These are phyloP conservation scores for Juglanconis juglandina DNA, from an alignment of 2,329 filamentous ascomycete genomes.

Conservation along the genomic window DNA sequence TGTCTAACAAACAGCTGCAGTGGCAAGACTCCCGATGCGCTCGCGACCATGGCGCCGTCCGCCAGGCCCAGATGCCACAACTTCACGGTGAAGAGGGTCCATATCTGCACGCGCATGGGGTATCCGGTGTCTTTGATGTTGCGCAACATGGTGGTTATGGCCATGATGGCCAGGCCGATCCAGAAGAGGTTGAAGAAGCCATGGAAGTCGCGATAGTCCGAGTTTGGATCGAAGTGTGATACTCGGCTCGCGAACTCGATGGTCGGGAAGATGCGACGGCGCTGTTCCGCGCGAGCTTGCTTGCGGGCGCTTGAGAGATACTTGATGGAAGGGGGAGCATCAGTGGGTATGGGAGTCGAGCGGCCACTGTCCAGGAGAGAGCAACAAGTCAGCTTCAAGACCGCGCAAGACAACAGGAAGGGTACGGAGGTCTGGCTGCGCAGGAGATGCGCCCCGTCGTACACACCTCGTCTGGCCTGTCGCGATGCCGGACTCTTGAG, in stretches of 20 bases:
- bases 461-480: conserved; percentile 46
- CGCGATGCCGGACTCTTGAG: conserved; percentile 30
- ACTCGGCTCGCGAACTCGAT: conserved; percentile 88
- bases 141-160: conserved; percentile 85
- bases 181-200: conserved; percentile 99
- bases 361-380: conserved; percentile 58
- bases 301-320: conserved; percentile 82
- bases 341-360: conserved; percentile 78
- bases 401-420: neutral
- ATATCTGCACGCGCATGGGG: conserved; percentile 80
- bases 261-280: conserved; percentile 83
- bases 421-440: neutral
- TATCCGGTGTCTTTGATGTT: conserved; percentile 93
- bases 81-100: conserved; percentile 83
- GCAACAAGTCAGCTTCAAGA: conserved; percentile 11
- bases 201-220: conserved; percentile 89
- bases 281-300: conserved; percentile 75
- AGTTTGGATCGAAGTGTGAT: conserved; percentile 90
- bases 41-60: conserved; percentile 80
- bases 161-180: conserved; percentile 96
- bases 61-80: conserved; percentile 81
- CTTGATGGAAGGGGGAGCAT: conserved; percentile 89
- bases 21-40: conserved; percentile 67
- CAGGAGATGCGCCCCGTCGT: no score
- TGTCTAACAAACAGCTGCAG: conserved; percentile 66